Conservation (phyloP, 176 grass and related monocot genomes). For the Carex parvula region DNA sequence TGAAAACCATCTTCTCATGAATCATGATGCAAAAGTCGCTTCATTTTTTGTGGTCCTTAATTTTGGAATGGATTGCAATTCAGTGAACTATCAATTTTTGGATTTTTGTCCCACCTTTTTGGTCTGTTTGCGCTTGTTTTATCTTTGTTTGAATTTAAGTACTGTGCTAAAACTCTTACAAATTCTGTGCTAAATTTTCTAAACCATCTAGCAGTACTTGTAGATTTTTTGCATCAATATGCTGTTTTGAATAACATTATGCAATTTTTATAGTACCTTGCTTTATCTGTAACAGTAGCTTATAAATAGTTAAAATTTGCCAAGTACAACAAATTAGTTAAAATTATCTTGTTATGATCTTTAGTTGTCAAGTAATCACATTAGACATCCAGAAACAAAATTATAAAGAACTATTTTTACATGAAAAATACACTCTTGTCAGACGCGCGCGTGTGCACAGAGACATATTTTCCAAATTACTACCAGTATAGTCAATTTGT, state of each 20-base stretch:
- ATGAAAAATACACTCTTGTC: background rate
- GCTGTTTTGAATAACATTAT: background rate
- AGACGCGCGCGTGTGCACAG: background rate
- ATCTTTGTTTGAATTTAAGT: background rate
- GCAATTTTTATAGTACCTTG: background rate
- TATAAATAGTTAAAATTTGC: background rate
- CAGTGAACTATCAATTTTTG: conserved; percentile 19
- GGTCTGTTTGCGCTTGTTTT: background rate
- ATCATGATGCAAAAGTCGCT: conserved; percentile 10
- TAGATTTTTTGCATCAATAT: background rate
- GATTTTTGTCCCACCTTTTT: conserved; percentile 7
- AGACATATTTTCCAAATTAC: background rate
- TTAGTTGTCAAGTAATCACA: background rate
- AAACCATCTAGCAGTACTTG: background rate
- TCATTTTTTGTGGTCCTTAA: conserved; percentile 28
- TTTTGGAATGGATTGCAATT: background rate
- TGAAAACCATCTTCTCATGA: conserved; percentile 30
- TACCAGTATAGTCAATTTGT: background rate
- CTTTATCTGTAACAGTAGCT: background rate
- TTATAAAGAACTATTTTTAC: background rate
- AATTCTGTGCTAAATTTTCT: background rate
- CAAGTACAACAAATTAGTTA: background rate
- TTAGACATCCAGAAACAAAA: background rate
- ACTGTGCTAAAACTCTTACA: background rate
- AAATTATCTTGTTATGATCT: background rate